phyloP scores from a whole-genome alignment of 2,329 filamentous ascomycete genomes.

The Talaromyces sp. region DNA sequence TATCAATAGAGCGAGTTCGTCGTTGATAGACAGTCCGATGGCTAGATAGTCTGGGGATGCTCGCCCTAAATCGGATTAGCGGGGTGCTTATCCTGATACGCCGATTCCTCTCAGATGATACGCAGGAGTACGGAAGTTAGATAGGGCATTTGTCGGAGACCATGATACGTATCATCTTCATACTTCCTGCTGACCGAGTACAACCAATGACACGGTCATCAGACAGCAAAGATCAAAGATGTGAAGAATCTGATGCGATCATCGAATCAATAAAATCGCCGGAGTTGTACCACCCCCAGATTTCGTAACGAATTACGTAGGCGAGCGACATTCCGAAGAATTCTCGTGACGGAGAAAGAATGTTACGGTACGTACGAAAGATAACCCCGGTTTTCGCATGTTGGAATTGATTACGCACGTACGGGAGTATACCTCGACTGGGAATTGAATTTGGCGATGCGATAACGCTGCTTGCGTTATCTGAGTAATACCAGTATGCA shows the following conservation, averaged over 20 bases:
- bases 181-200: too few relatives aligned
- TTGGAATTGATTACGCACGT: too few relatives aligned
- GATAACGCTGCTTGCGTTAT: too few relatives aligned
- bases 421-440: too few relatives aligned
- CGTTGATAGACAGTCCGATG: neutral
- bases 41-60: neutral
- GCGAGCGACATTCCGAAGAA: slow-evolving; percentile 12
- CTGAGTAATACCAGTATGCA: too few relatives aligned
- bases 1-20: neutral
- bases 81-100: neutral
- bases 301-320: neutral
- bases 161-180: too few relatives aligned
- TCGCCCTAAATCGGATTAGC: neutral
- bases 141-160: too few relatives aligned
- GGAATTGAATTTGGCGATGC: too few relatives aligned
- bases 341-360: slow-evolving; percentile 9
- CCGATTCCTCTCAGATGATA: neutral
- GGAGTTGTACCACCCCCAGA: neutral
- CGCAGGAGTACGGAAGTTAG: too few relatives aligned
- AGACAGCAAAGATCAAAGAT: neutral
- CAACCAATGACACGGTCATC: neutral
- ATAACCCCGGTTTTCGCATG: neutral
- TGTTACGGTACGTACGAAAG: neutral
- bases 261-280: neutral
- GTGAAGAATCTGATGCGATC: neutral